Evolutionary conservation across 164 flowering plant genomes (phyloP).

Genomic region (Malania oleifera): DNA sequence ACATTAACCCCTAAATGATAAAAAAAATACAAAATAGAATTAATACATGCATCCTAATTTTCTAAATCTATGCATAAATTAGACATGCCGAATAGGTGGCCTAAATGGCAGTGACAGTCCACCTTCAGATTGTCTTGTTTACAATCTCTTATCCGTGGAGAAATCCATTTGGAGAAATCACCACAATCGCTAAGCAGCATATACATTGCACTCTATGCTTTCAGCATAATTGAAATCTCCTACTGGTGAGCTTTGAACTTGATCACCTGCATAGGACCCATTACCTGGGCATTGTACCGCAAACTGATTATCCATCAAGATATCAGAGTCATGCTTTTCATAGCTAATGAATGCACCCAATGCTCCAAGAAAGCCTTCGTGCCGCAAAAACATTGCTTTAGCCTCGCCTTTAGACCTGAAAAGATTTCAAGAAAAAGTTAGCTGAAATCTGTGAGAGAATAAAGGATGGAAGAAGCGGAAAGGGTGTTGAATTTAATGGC

Average conservation of each 20-base stretch:
- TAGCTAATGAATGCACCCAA: slow-evolving; percentile 62
- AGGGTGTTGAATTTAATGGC: neutral
- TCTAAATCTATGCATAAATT: too few species aligned
- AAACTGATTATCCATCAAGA: slow-evolving; percentile 18
- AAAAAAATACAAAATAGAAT: too few species aligned
- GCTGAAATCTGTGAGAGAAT: neutral
- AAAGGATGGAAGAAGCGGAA: neutral
- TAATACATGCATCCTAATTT: too few species aligned
- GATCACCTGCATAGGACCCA: slow-evolving; percentile 11
- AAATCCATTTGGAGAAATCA: neutral
- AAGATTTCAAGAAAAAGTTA: neutral
- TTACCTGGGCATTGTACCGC: slow-evolving; percentile 17
- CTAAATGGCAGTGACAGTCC: too few species aligned
- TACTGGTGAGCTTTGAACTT: slow-evolving; percentile 5
- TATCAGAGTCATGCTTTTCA: slow-evolving; percentile 27
- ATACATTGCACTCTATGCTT: slow-evolving; percentile 27
- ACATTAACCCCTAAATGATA: too few species aligned
- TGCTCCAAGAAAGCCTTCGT: slow-evolving; percentile 79
- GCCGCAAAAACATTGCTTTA: slow-evolving; percentile 61
- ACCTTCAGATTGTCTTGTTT: too few species aligned
- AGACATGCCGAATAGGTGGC: too few species aligned
- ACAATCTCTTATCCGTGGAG: too few species aligned
- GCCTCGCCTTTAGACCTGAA: slow-evolving; percentile 79
- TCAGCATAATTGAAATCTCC: slow-evolving; percentile 22
- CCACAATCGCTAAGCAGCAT: slow-evolving; percentile 12